Base-by-base conservation (phyloP, 2,329 filamentous ascomycete species). In the Tolypocladium paradoxum region DNA sequence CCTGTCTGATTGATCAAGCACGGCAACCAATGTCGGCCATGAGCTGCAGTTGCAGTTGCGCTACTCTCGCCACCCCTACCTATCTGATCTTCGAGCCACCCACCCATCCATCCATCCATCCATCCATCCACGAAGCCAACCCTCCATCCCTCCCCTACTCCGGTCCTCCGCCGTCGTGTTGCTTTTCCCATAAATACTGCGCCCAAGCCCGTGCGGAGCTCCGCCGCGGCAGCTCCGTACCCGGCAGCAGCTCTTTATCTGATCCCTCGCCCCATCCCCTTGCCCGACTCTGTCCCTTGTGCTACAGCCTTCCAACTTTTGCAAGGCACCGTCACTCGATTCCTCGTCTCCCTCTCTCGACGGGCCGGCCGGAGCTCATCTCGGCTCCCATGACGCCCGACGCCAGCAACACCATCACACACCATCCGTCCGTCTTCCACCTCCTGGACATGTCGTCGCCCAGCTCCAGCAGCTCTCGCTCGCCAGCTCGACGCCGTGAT, bases 361-460 rank as follows among this genome's bases (percentile, higher is more conserved):
- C 22, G 40, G 38, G 12, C 7, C 22, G 38, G 12, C 7, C 22
- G 18, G 16, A 9, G 29, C 18, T 37, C 37, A 37, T 9, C 50
- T 27, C 47, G 50, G 7, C 52, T 52, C 57, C 48, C 48, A 76
- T 77, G 75, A 68, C 68, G 53, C 68, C 71, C 43, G 71, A 76
- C 57, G 65, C 62, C 35, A 68, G 65, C 45, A 67, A 69, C 58
- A 70, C 67, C 55, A 69, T 74, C 54, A 72, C 70, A 14, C 69
- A 72, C 58, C 73, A 75, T 53, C 71, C 73, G 33, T 71, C 74
- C 54, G 66, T 72, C n/a, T 73, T 74, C 56, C 66, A 70, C 33
- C 62, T 74, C 20, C 70, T 69, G 40, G 62, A 71, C 50, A 62
- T 68, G 11, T 60, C 65, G 20, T 57, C 56, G 9, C 49, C 56